phyloP scores from a whole-genome alignment of 441 rosid species.

The Bocquillonia castaneifolia region DNA sequence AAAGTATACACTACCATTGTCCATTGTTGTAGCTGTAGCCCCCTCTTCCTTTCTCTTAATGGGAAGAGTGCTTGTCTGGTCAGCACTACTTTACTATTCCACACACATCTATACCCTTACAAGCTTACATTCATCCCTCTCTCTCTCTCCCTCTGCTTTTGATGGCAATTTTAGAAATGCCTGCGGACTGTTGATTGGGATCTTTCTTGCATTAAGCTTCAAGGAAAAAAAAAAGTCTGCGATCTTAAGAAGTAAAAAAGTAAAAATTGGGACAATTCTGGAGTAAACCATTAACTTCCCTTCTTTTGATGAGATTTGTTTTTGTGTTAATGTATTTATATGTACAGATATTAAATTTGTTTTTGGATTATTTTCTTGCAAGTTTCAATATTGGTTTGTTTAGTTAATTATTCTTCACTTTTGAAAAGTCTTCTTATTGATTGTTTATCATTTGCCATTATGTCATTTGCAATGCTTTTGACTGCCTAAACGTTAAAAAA shows the following conservation, averaged over 20 bases:
- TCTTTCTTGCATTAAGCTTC: conserved; percentile 30
- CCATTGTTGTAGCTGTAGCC: conserved; percentile 13
- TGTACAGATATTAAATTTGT: neutral
- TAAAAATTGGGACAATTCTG: conserved; percentile 15
- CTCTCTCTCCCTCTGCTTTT: conserved; percentile 50
- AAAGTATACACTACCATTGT: conserved; percentile 26
- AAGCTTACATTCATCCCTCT: neutral
- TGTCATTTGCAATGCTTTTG: conserved; percentile 28
- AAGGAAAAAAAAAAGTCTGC: conserved; percentile 10
- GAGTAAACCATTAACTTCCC: conserved; percentile 25
- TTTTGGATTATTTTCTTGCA: conserved; percentile 30
- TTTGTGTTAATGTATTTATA: neutral
- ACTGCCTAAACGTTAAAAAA: conserved; percentile 14
- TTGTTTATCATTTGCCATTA: conserved; percentile 21
- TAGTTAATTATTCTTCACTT: conserved; percentile 25
- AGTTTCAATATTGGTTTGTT: conserved; percentile 27
- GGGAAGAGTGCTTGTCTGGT: conserved; percentile 45
- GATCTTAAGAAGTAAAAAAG: conserved; percentile 14
- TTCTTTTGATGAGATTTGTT: conserved; percentile 35
- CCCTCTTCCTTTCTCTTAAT: conserved; percentile 25
- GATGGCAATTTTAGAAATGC: conserved; percentile 31
- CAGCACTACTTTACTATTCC: conserved; percentile 38
- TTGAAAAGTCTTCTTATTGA: conserved; percentile 29
- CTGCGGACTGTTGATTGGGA: conserved; percentile 35
- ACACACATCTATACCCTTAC: conserved; percentile 10